Base-by-base conservation (phyloP, 129 eudicot genomes). In the Calendula officinalis region DNA sequence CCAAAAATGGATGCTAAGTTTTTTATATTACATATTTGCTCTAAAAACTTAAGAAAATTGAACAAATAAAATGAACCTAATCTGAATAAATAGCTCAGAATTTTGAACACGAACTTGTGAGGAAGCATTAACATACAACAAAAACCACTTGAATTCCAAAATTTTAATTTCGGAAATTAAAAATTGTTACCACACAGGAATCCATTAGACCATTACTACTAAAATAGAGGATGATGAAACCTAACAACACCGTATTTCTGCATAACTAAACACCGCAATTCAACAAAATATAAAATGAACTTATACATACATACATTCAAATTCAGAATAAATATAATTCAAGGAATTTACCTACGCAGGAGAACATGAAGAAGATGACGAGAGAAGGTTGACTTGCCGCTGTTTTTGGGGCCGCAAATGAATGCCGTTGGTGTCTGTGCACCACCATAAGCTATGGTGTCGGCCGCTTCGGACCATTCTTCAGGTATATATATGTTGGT, bases 351-450 rank as follows among this genome's bases (percentile, higher is more conserved):
- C 96, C 95, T 77, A 38, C 38, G 79, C 8, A 88, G 85, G 51
- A 92, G 90, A 77, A 77, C 67, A 36, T 92, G 90, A 63, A 88
- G 80, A 56, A 92, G 91, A 80, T 78, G 79, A 50, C 96, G 91
- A 32, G 95, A 81, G 71, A 92, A 91, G 62, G 90, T 91, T 32
- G 96, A 82, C 65, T 91, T 91, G 84, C 95, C 98, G 62, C 91
- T 78, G 71, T 87, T 88, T 76, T 84, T 88, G 45, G 96, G 82
- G 36, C 96, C 96, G 60, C 96, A 92, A 13, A 92, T 77, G 49
- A 88, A 75, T 3, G 78, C 67, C 55, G 75, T 56, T 1, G 81
- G 76, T 41, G 85, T 64, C 13, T 64, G 64, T n/a, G 76, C 62
- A 16, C 74, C 41, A 56, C 62, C 85, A 35, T 9, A 16, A 14